A percentile compares a stretch with the other conserved stretches of the same genome.
Conservation (phyloP, 2,329 filamentous ascomycete species). For the Teratosphaeria epicoccoides region DNA sequence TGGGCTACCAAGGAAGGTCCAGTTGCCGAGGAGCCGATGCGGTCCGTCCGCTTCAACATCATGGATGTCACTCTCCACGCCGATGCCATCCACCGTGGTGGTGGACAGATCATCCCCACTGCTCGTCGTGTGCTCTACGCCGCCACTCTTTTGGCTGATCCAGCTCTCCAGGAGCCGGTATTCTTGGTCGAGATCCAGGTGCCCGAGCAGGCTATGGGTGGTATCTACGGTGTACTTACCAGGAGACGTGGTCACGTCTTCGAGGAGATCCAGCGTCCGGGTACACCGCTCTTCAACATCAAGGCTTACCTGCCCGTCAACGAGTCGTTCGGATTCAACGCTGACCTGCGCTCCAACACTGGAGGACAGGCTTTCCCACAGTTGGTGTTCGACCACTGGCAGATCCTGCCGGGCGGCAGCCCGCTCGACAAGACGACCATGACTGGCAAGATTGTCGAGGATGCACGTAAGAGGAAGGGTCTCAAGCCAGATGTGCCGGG, state of each 20-base stretch:
- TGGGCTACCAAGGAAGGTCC: slow-evolving; percentile 98
- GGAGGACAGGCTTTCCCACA: slow-evolving; percentile 98
- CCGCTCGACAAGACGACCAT: slow-evolving; percentile 73
- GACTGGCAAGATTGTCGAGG: slow-evolving; percentile 70
- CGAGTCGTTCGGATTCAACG: slow-evolving; percentile 98
- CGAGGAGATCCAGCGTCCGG: slow-evolving; percentile 92
- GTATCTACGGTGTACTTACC: slow-evolving; percentile 98
- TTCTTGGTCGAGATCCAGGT: slow-evolving; percentile 99
- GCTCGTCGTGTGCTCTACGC: slow-evolving; percentile 96
- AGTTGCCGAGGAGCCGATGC: slow-evolving; percentile 96
- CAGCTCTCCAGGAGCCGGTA: slow-evolving; percentile 88
- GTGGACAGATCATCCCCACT: slow-evolving; percentile 97
- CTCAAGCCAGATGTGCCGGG: slow-evolving; percentile 91
- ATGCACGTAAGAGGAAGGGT: slow-evolving; percentile 99
- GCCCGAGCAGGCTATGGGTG: slow-evolving; percentile 96
- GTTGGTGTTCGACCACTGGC: slow-evolving; percentile 98
- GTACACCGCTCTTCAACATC: slow-evolving; percentile 98
- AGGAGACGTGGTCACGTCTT: slow-evolving; percentile 98
- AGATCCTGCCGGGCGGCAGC: slow-evolving; percentile 87
- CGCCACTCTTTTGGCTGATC: slow-evolving; percentile 78
- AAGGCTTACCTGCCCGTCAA: slow-evolving; percentile 95
- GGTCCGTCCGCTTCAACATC: slow-evolving; percentile 94
- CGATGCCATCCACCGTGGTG: slow-evolving; percentile 99
- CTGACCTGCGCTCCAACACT: slow-evolving; percentile 85
- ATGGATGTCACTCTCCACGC: slow-evolving; percentile 99